These are phyloP conservation scores for Marsdenia floribunda DNA, from an alignment of 257 asterid genomes.

Conservation along the genomic window DNA sequence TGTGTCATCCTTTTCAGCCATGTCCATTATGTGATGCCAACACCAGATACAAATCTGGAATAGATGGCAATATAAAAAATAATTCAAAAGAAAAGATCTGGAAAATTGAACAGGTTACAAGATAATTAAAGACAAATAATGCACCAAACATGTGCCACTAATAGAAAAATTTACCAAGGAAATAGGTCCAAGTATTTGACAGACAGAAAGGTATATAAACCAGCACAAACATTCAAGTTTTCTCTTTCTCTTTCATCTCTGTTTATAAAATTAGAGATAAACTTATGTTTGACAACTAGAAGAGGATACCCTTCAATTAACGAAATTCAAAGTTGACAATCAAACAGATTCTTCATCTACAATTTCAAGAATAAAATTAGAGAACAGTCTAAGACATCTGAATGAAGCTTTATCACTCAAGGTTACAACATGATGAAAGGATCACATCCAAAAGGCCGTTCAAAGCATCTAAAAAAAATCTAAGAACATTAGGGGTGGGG, in stretches of 20 bases:
- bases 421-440: no score
- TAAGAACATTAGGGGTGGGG: neutral
- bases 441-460: neutral
- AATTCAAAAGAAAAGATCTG: neutral
- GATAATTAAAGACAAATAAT: neutral
- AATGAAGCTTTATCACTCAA: neutral
- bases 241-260: neutral
- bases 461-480: neutral
- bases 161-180: neutral
- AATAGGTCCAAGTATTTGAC: neutral
- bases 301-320: slow-evolving; percentile 1
- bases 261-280: neutral
- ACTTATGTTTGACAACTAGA: neutral
- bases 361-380: neutral
- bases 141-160: neutral
- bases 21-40: slow-evolving; percentile 96
- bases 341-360: neutral
- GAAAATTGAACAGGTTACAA: neutral
- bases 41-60: slow-evolving; percentile 95
- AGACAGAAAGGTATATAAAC: neutral
- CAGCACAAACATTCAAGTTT: no score
- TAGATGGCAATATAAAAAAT: slow-evolving; percentile 1
- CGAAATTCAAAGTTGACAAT: neutral
- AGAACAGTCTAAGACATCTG: neutral
- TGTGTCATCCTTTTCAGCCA: slow-evolving; percentile 96